These are phyloP conservation scores for Coniochaeta sp. DNA, from an alignment of 2,329 filamentous ascomycete genomes.

Conservation along the genomic window DNA sequence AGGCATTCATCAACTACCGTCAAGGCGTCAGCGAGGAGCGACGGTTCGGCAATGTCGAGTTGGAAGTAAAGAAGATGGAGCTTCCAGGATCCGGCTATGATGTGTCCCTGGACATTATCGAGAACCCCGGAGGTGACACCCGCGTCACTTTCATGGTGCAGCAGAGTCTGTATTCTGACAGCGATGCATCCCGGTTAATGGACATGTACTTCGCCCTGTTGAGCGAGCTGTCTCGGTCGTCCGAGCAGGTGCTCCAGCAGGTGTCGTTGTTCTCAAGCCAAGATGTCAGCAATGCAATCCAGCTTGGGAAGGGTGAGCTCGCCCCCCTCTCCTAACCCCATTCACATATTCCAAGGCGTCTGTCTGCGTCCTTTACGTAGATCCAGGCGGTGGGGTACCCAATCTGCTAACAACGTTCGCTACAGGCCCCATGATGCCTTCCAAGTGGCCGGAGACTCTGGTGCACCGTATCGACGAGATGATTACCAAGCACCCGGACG, in stretches of 20 bases:
- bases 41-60: constrained; percentile 11
- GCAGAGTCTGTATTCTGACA: constrained; percentile 20
- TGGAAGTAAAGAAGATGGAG: constrained; percentile 13
- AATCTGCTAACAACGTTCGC: constrained; percentile 2
- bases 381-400: constrained; percentile 7
- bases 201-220: constrained; percentile 12
- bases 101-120: constrained; percentile 28
- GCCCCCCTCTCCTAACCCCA: background rate
- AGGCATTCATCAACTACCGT: constrained; percentile 29
- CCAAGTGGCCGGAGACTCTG: constrained; percentile 26
- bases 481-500: constrained; percentile 9
- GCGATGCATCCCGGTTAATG: constrained; percentile 16
- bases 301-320: constrained; percentile 5
- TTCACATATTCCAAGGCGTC: background rate
- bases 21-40: constrained; percentile 15
- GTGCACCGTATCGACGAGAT: constrained; percentile 28
- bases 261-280: constrained; percentile 3
- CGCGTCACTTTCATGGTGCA: constrained; percentile 21
- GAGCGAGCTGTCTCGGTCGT: background rate
- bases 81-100: constrained; percentile 19
- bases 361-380: background rate
- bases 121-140: constrained; percentile 15
- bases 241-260: background rate
- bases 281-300: constrained; percentile 3
- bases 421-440: constrained; percentile 10